Conservation (phyloP, 192 early-diverging fungal genomes). For the Cetraspora pellucida region DNA sequence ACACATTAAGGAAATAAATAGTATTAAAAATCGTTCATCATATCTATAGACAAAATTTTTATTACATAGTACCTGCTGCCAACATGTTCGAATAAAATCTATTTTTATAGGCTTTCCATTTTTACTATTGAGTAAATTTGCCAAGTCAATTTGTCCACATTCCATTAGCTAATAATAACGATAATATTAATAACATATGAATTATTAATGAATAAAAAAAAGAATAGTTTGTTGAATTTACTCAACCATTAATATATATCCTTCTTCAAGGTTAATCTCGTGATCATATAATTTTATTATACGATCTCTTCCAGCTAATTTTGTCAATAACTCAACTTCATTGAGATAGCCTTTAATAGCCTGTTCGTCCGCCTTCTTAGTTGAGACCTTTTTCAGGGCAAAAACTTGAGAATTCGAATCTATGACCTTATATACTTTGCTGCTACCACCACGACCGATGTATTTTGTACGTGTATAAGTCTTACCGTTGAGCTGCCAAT, state of each 20-base stretch:
- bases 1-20: not conserved
- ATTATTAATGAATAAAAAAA: not conserved
- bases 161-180: slow-evolving; percentile 65
- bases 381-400: slow-evolving; percentile 85
- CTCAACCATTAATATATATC: slow-evolving; percentile 70
- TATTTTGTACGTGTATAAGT: not conserved
- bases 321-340: slow-evolving; percentile 78
- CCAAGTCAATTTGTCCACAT: slow-evolving; percentile 88
- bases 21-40: slow-evolving; percentile 12
- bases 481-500: not conserved
- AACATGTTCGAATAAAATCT: slow-evolving; percentile 80
- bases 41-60: not conserved
- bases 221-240: not conserved
- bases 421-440: slow-evolving; percentile 89
- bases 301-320: slow-evolving; percentile 62
- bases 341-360: slow-evolving; percentile 77
- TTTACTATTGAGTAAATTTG: slow-evolving; percentile 57
- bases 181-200: not conserved
- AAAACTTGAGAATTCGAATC: slow-evolving; percentile 62
- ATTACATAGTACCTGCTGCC: slow-evolving; percentile 67
- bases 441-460: slow-evolving; percentile 85
- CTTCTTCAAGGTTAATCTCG: slow-evolving; percentile 66
- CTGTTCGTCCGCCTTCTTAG: slow-evolving; percentile 64
- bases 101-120: slow-evolving; percentile 59
- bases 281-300: slow-evolving; percentile 82